These are phyloP conservation scores for Arctostaphylos glauca DNA, from an alignment of 148 eudicot genomes.

Conservation along the genomic window DNA sequence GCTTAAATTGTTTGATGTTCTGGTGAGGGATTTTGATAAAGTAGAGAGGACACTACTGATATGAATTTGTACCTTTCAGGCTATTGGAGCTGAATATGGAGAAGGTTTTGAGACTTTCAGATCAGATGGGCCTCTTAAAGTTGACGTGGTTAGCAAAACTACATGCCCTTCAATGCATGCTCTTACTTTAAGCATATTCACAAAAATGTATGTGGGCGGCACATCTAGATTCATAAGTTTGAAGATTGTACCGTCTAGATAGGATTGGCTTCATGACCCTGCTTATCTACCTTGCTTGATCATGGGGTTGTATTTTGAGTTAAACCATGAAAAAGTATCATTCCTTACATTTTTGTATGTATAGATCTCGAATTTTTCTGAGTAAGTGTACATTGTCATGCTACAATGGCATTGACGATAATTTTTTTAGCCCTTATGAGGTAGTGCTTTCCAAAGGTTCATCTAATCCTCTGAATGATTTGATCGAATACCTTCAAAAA, in stretches of 20 bases:
- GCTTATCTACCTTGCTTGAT: background rate
- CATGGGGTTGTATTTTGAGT: background rate
- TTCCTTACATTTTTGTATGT: background rate
- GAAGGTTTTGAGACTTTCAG: conserved; percentile 97
- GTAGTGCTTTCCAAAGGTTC: no score
- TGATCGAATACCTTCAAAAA: no score
- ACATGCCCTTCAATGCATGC: background rate
- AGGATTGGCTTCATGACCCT: background rate
- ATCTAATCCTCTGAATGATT: no score
- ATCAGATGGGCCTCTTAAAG: conserved; percentile 81
- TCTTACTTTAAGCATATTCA: background rate
- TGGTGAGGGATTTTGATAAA: conserved; percentile 1
- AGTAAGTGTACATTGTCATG: background rate
- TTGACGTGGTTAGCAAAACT: conserved; percentile 78
- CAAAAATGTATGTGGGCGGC: background rate
- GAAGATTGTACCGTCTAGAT: background rate
- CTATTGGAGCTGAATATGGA: conserved; percentile 97
- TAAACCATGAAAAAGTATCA: background rate
- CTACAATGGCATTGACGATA: background rate
- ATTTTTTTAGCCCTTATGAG: no score
- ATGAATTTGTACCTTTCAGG: conserved; percentile 36
- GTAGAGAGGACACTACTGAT: background rate
- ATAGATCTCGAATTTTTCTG: background rate
- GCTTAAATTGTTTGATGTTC: background rate
- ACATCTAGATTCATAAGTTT: background rate